Conservation (phyloP, 108 stramenopile species). For the Craspedostauros australis region DNA sequence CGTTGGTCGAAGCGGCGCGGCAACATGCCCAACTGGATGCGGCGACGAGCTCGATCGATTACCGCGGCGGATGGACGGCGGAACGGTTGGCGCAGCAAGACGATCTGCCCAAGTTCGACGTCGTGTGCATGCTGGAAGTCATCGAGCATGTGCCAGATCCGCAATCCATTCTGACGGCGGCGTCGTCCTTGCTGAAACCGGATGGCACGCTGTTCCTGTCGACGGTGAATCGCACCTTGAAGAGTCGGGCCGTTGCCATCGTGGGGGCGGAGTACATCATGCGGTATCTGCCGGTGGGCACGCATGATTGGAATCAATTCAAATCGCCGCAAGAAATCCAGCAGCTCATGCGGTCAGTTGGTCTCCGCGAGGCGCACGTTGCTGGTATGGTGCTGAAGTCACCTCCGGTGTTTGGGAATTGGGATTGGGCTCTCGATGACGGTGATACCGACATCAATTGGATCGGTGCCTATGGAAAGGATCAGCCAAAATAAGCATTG, state of each 20-base stretch:
- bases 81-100: conserved; percentile 58
- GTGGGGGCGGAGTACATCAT: conserved; percentile 89
- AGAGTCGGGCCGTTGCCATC: conserved; percentile 78
- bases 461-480: conserved; percentile 68
- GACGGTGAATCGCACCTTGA: conserved; percentile 86
- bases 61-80: conserved; percentile 53
- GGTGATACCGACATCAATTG: conserved; percentile 75
- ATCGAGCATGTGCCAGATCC: conserved; percentile 87
- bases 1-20: conserved; percentile 53
- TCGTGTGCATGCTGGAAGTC: conserved; percentile 88
- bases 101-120: conserved; percentile 25
- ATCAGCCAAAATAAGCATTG: not conserved
- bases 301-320: conserved; percentile 89
- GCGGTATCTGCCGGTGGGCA: conserved; percentile 83
- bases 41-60: conserved; percentile 35
- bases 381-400: conserved; percentile 53
- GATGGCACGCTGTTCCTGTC: conserved; percentile 83
- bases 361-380: conserved; percentile 24
- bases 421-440: conserved; percentile 65
- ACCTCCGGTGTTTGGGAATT: conserved; percentile 23
- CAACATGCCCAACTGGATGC: conserved; percentile 42
- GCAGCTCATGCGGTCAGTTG: conserved; percentile 6
- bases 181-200: conserved; percentile 62
- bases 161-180: conserved; percentile 48
- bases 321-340: conserved; percentile 62